These are phyloP conservation scores for Scedosporium apiospermum DNA, from an alignment of 2,329 filamentous ascomycete genomes.

Conservation along the genomic window DNA sequence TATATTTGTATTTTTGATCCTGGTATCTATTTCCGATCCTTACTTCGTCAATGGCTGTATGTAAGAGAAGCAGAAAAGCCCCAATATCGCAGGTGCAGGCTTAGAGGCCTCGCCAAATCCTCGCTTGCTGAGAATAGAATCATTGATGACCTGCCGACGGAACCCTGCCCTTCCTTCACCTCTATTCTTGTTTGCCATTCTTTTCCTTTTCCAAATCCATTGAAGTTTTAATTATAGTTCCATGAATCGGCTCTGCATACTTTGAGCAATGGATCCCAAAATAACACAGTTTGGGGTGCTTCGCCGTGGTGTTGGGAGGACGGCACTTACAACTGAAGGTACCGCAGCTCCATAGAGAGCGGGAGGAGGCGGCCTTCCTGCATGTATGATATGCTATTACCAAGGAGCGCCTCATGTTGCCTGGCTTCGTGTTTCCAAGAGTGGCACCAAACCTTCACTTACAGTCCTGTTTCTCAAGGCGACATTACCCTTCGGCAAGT, in stretches of 20 bases:
- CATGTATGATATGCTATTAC: no score
- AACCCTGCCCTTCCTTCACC: background rate
- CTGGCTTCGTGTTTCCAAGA: no score
- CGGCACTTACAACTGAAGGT: background rate
- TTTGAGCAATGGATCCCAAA: background rate
- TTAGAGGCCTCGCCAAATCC: background rate
- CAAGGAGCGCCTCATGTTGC: no score
- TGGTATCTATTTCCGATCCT: no score
- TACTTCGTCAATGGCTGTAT: background rate
- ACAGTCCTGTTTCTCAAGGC: background rate
- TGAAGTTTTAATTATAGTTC: background rate
- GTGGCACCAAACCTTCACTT: no score
- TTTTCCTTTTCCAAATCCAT: background rate
- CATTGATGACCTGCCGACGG: background rate
- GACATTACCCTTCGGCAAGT: background rate
- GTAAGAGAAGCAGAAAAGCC: background rate
- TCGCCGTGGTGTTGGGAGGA: background rate
- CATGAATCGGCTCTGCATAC: background rate
- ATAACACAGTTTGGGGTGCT: background rate
- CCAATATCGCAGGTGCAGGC: background rate
- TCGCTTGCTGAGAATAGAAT: constrained; percentile 1
- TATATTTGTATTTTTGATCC: no score
- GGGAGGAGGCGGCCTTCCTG: no score
- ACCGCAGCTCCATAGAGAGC: no score
- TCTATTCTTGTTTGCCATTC: background rate